These are phyloP conservation scores for Diplodia scrobiculata DNA, from an alignment of 2,329 filamentous ascomycete genomes.

Conservation along the genomic window DNA sequence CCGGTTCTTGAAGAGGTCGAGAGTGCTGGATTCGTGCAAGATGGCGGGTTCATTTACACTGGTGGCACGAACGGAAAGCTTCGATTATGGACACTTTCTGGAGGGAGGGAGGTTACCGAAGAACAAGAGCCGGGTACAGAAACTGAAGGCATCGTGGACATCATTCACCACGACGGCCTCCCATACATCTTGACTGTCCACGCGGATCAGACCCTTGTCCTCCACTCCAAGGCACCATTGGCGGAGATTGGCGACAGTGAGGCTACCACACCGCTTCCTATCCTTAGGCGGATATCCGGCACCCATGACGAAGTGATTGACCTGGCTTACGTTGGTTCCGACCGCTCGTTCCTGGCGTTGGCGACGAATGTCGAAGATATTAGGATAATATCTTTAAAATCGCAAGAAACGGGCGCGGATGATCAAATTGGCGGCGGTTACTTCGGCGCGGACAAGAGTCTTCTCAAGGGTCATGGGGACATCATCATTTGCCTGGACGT, in stretches of 20 bases:
- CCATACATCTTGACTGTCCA: constrained; percentile 79
- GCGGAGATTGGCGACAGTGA: constrained; percentile 44
- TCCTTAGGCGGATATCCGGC: constrained; percentile 81
- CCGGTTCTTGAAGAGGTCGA: constrained; percentile 86
- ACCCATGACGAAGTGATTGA: constrained; percentile 99
- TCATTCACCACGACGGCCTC: constrained; percentile 66
- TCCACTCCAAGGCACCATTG: constrained; percentile 64
- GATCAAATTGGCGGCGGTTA: constrained; percentile 53
- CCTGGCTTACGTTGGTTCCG: constrained; percentile 78
- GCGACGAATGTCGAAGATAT: constrained; percentile 96
- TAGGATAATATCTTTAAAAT: constrained; percentile 73
- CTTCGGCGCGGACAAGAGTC: constrained; percentile 85
- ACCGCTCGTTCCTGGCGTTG: constrained; percentile 79
- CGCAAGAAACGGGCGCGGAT: constrained; percentile 35
- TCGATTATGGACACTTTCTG: constrained; percentile 78
- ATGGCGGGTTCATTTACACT: constrained; percentile 74
- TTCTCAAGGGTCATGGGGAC: constrained; percentile 88
- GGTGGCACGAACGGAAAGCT: constrained; percentile 82
- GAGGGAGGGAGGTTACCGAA: constrained; percentile 75
- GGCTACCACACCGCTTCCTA: constrained; percentile 59
- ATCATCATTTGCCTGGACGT: constrained; percentile 93
- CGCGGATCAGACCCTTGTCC: constrained; percentile 81
- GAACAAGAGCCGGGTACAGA: constrained; percentile 66
- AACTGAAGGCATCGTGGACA: constrained; percentile 69
- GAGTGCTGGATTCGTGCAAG: constrained; percentile 73